phyloP scores from a whole-genome alignment of 1,284 basidiomycete genomes.

The Exsudoporus floridanus region DNA sequence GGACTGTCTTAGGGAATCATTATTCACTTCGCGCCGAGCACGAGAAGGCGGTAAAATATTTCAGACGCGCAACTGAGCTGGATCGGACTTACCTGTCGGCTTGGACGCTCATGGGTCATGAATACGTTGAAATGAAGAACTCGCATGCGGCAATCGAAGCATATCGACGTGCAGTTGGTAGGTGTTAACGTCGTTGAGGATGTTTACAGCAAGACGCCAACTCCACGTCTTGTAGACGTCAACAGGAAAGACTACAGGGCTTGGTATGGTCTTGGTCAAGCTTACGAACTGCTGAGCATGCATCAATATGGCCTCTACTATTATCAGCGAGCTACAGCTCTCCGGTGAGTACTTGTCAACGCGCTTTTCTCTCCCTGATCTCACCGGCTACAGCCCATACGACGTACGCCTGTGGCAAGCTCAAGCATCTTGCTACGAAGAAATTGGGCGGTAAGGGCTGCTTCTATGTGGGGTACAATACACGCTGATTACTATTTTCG shows the following conservation, averaged over 20 bases:
- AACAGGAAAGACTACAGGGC: slow-evolving; percentile 97
- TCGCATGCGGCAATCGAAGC: slow-evolving; percentile 98
- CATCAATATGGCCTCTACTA: slow-evolving; percentile 96
- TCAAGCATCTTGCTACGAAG: slow-evolving; percentile 91
- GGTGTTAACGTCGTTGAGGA: slow-evolving; percentile 30
- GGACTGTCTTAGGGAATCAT: slow-evolving; percentile 75
- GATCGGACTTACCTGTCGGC: slow-evolving; percentile 94
- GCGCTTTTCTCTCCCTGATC: slow-evolving; percentile 3
- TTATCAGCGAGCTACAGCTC: slow-evolving; percentile 92
- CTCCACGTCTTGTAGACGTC: slow-evolving; percentile 57
- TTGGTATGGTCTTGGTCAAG: slow-evolving; percentile 98
- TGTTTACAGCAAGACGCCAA: background rate
- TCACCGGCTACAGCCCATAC: slow-evolving; percentile 68
- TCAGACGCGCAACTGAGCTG: slow-evolving; percentile 89
- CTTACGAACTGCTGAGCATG: slow-evolving; percentile 96
- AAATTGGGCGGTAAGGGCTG: slow-evolving; percentile 70
- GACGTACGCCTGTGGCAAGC: slow-evolving; percentile 97
- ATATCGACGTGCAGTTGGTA: slow-evolving; percentile 92
- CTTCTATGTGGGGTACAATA: background rate
- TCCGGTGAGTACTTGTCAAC: slow-evolving; percentile 56
- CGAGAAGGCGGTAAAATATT: slow-evolving; percentile 95
- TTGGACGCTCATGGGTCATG: slow-evolving; percentile 99
- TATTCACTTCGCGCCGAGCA: slow-evolving; percentile 93
- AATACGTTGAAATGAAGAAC: slow-evolving; percentile 99
- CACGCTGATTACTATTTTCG: slow-evolving; percentile 3